Evolutionary conservation across 345 rosid species (phyloP).

Genomic region (Eucalyptus pauciflora): DNA sequence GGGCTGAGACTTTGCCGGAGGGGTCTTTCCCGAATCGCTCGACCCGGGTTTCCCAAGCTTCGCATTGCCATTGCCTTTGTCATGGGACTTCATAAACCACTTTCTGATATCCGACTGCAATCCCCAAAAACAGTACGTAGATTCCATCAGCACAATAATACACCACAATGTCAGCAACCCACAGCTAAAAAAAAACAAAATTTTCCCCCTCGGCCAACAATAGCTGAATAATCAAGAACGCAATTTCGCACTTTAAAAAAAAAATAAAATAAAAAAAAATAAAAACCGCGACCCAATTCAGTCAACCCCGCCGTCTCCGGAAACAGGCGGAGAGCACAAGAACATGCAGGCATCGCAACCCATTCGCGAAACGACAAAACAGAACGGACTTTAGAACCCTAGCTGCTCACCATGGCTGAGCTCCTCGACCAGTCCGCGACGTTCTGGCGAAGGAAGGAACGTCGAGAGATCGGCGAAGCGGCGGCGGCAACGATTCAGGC

Average conservation of each 20-base stretch:
- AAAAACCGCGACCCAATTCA: not conserved
- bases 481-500: not conserved
- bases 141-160: not conserved
- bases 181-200: not conserved
- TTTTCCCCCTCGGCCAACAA: not conserved
- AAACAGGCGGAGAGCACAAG: not conserved
- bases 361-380: not conserved
- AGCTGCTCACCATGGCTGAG: not conserved
- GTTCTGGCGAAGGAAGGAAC: not conserved
- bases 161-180: not conserved
- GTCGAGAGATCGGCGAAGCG: not conserved
- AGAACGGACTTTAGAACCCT: not conserved
- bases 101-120: slow-evolving; percentile 92
- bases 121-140: not conserved
- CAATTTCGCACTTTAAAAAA: not conserved
- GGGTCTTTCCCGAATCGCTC: slow-evolving; percentile 14
- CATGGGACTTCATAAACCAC: slow-evolving; percentile 95
- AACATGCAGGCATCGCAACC: not conserved
- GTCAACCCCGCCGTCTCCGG: not conserved
- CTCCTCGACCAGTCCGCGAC: not conserved
- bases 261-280: no score
- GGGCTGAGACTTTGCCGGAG: not conserved
- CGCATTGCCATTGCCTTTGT: slow-evolving; percentile 43
- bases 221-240: not conserved
- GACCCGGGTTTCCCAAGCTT: slow-evolving; percentile 21